Conservation (phyloP, 2,329 filamentous ascomycete species). For the Pseudogymnoascus sp. region DNA sequence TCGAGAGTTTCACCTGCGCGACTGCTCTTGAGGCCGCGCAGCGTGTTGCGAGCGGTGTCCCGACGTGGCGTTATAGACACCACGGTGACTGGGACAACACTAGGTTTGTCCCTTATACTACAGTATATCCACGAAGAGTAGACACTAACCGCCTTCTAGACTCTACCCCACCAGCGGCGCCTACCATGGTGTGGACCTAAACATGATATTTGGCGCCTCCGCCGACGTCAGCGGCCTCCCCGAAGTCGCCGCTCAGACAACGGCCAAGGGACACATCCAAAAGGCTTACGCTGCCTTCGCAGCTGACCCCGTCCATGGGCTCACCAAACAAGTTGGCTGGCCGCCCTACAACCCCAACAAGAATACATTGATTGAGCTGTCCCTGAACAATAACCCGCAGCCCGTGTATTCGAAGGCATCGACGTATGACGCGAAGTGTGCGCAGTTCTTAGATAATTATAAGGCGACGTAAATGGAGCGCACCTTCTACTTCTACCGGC, state of each 20-base stretch:
- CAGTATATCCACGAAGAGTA: neutral
- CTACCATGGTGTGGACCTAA: conserved; percentile 30
- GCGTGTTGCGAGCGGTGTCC: conserved; percentile 19
- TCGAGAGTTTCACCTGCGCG: conserved; percentile 29
- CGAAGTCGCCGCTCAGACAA: conserved; percentile 13
- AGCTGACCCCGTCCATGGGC: conserved; percentile 27
- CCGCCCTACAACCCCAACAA: conserved; percentile 14
- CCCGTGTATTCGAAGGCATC: neutral
- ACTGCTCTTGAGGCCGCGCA: conserved; percentile 20
- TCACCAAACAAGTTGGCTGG: conserved; percentile 21
- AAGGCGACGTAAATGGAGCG: neutral
- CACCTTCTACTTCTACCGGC: neutral
- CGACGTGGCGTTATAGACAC: conserved; percentile 31
- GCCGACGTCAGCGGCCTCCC: conserved; percentile 25
- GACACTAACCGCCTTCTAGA: conserved; percentile 14
- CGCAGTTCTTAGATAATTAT: conserved; percentile 1
- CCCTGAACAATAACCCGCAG: neutral
- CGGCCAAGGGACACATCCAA: conserved; percentile 22
- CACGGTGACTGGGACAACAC: conserved; percentile 28
- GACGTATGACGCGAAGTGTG: neutral
- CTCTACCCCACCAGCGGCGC: conserved; percentile 26
- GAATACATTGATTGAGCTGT: conserved; percentile 6
- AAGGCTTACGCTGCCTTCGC: conserved; percentile 32
- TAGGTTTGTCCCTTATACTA: neutral
- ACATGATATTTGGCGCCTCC: conserved; percentile 27